phyloP scores from a whole-genome alignment of 306 rosid species.

The Sicyos edulis region DNA sequence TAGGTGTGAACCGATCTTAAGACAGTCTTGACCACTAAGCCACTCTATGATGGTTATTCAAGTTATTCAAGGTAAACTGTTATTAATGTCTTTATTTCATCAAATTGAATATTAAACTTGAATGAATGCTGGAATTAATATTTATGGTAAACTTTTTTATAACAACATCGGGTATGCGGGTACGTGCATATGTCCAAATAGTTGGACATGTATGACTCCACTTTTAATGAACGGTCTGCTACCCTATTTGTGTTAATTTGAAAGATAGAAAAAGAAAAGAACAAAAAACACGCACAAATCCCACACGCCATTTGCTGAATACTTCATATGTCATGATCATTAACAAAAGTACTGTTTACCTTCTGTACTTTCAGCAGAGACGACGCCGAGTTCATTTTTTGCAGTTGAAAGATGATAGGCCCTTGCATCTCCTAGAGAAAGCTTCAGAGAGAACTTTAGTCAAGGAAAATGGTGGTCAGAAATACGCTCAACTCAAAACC shows the following conservation, averaged over 20 bases:
- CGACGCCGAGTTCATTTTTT: constrained; percentile 83
- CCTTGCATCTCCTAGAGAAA: constrained; percentile 89
- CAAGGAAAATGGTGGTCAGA: constrained; percentile 24
- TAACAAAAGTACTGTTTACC: constrained; percentile 34
- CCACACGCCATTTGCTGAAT: background rate
- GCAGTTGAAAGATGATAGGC: constrained; percentile 88
- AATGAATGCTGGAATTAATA: background rate
- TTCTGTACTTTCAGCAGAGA: constrained; percentile 79
- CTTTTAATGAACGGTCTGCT: background rate
- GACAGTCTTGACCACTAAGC: no score
- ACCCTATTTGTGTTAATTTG: background rate
- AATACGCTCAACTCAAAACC: background rate
- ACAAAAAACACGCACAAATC: background rate
- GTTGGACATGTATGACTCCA: background rate
- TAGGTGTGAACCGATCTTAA: no score
- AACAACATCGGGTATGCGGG: background rate
- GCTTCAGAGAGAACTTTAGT: constrained; percentile 37
- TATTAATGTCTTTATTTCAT: background rate
- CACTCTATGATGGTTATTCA: no score
- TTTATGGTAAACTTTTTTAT: background rate
- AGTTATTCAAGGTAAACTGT: no score
- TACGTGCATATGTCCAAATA: background rate
- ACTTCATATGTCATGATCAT: background rate
- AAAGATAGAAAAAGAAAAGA: background rate
- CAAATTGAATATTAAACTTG: background rate